Base-by-base conservation (phyloP, 495 filamentous ascomycete species). In the Talaromyces stipitatus region DNA sequence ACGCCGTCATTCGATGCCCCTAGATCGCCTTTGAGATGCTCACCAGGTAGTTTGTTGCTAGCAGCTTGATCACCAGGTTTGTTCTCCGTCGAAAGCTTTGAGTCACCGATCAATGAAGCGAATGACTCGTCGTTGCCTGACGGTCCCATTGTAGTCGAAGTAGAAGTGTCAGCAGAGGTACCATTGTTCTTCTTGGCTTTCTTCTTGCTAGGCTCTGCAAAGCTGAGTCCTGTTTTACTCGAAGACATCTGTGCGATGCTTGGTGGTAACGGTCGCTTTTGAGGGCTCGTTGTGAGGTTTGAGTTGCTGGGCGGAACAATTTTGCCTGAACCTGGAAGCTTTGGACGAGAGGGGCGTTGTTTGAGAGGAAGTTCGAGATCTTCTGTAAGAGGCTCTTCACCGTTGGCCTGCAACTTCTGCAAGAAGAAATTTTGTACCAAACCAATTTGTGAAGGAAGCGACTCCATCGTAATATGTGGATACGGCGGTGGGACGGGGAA, bases 351-450 rank as follows among this genome's bases (percentile, higher is more conserved):
- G n/a, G 91, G 89, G 43, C 92, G 79, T 71, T 97, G 92, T 69
- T 97, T 97, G 28, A 81, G 78, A 26, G 95, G 95, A 23, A 99
- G 73, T 60, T 97, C 92, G 62, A 97, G 91, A 69, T 99, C 94
- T 77, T 99, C 94, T 43, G 95, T 75, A 58, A 97, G 78, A 29
- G 89, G 85, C 65, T 91, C 81, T 64, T 92, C 87, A 65, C 82
- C 80, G 67, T 90, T 89, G 46, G 88, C 83, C 63, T 89, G 85
- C 45, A 99, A 73, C 66, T 95, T 96, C 61, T 83, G 82, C 53
- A 88, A 84, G 78, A 97, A 95, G 80, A 95, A 97, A 54, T 86
- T 83, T 66, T 87, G 88, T 18, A 95, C 85, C 36, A 97, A 78
- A 11, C 89, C 91, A 59, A 97, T 89, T 66, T 97, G 85, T 29